phyloP scores from a whole-genome alignment of 352 stramenopile genomes.

The Phytophthora megakarya region DNA sequence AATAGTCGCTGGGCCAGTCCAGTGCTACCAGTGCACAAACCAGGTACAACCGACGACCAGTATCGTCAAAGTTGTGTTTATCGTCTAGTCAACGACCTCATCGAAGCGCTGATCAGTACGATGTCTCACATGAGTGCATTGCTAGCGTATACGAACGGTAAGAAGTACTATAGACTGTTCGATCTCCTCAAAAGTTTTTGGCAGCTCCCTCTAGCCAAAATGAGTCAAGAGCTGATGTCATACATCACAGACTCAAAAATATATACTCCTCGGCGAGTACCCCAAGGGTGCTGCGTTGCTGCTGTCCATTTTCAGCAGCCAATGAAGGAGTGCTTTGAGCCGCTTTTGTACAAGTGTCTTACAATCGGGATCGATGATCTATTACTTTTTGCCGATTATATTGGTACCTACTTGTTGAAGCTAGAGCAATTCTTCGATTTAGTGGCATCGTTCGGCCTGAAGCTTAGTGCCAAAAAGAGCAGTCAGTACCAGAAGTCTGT shows the following conservation, averaged over 20 bases:
- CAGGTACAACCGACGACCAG: no score
- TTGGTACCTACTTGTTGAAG: no score
- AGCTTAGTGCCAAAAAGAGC: not conserved
- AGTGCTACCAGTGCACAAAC: no score
- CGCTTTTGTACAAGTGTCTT: no score
- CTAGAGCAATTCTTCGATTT: no score
- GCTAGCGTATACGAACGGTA: not conserved
- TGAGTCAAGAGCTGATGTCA: not conserved
- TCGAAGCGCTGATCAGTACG: conserved; percentile 5
- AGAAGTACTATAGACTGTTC: conserved; percentile 2
- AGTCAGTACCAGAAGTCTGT: not conserved
- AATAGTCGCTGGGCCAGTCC: no score
- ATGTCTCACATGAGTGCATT: not conserved
- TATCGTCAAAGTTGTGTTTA: not conserved
- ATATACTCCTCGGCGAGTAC: not conserved
- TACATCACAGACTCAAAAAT: not conserved
- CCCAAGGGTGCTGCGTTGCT: no score
- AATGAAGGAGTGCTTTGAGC: no score
- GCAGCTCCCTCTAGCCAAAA: not conserved
- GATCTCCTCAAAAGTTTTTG: conserved; percentile 15
- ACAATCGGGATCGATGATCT: no score
- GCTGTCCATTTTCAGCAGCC: no score
- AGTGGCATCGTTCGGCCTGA: not conserved
- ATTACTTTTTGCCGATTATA: no score
- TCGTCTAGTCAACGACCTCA: not conserved